These are phyloP conservation scores for Fagopyrum esculentum DNA, from an alignment of 148 eudicot species.

Conservation along the genomic window DNA sequence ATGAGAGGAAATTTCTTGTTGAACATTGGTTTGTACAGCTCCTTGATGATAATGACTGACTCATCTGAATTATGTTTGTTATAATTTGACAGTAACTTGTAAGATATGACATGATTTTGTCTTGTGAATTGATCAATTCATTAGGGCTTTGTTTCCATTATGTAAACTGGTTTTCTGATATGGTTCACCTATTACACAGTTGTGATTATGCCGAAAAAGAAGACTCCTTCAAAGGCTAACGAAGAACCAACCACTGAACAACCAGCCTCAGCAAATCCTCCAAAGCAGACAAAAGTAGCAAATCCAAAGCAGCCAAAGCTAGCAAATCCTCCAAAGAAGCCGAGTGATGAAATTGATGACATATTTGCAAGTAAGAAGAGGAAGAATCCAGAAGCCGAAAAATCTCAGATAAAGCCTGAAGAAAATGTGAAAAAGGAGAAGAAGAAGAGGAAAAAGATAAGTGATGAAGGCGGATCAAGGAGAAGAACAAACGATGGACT, in stretches of 20 bases:
- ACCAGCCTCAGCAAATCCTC: not conserved
- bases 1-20: not conserved
- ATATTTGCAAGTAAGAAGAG: slow-evolving; percentile 10
- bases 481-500: slow-evolving; percentile 6
- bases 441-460: not conserved
- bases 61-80: not conserved
- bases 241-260: not conserved
- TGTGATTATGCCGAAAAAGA: slow-evolving; percentile 4
- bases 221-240: not conserved
- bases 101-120: not conserved
- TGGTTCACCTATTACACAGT: not conserved
- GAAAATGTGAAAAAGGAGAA: not conserved
- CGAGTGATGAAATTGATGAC: not conserved
- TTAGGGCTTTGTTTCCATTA: not conserved
- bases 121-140: not conserved
- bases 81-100: not conserved
- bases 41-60: no score
- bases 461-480: not conserved
- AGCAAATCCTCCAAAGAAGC: not conserved
- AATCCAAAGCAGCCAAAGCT: not conserved
- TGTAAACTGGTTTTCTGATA: not conserved
- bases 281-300: not conserved
- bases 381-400: not conserved
- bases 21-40: not conserved
- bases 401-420: not conserved